phyloP scores from a whole-genome alignment of 148 eudicot genomes.

The Arctostaphylos glauca region DNA sequence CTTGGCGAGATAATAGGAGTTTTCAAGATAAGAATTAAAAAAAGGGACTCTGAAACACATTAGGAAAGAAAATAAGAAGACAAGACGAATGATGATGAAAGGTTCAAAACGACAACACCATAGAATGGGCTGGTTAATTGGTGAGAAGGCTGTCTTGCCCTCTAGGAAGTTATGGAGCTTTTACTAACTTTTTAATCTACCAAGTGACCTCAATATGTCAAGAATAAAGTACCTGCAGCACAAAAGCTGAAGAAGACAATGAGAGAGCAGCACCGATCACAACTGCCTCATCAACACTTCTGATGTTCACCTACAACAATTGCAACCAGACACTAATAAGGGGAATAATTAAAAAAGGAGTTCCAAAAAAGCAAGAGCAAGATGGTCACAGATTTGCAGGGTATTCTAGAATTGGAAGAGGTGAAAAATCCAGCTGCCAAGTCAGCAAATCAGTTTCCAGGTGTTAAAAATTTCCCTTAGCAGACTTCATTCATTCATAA shows the following conservation, averaged over 20 bases:
- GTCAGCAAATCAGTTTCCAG: not conserved
- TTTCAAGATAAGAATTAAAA: not conserved
- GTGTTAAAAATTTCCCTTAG: not conserved
- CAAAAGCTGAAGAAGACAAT: conserved; percentile 95
- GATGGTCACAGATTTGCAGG: not conserved
- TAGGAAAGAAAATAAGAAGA: not conserved
- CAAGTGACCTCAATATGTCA: not conserved
- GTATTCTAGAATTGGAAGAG: not conserved
- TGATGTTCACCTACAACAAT: conserved; percentile 76
- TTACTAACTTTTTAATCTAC: conserved; percentile 1
- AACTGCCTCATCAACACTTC: conserved; percentile 92
- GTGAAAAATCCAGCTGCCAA: not conserved
- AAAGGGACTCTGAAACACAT: not conserved
- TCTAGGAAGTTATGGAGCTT: not conserved
- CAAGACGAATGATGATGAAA: not conserved
- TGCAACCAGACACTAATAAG: not conserved
- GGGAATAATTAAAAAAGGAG: not conserved
- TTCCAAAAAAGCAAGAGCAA: conserved; percentile 5
- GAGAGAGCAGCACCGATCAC: conserved; percentile 98
- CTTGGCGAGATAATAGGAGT: not conserved
- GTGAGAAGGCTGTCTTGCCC: not conserved
- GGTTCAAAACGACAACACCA: not conserved
- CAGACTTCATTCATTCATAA: not conserved
- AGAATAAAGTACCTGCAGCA: conserved; percentile 69
- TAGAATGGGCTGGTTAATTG: not conserved